Conservation (phyloP, 768 basidiomycete species). For the Mycena vulgaris region DNA sequence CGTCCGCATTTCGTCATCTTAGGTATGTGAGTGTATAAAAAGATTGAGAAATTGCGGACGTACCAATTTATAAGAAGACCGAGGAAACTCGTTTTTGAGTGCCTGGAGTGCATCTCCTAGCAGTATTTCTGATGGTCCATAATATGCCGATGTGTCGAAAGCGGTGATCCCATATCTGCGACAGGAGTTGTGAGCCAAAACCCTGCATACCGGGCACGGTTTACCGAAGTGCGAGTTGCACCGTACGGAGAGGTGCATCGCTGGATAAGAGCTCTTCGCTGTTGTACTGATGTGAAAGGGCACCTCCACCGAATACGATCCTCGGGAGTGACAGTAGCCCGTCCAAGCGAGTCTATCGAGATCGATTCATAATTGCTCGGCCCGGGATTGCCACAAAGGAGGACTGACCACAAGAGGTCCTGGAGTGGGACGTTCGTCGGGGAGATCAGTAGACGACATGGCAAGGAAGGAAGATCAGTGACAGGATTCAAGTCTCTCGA, state of each 20-base stretch:
- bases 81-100: conserved; percentile 79
- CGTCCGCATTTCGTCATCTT: conserved; percentile 93
- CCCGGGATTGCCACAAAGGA: neutral
- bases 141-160: conserved; percentile 88
- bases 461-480: conserved; percentile 19
- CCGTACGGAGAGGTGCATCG: conserved; percentile 71
- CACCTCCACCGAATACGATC: conserved; percentile 80
- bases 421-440: conserved; percentile 54
- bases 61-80: conserved; percentile 84
- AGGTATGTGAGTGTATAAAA: conserved; percentile 1
- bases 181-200: conserved; percentile 27
- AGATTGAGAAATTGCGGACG: conserved; percentile 29
- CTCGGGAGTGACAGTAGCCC: conserved; percentile 58
- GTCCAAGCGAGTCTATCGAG: conserved; percentile 48
- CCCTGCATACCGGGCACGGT: conserved; percentile 26
- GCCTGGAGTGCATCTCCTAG: conserved; percentile 76
- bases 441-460: conserved; percentile 38
- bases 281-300: conserved; percentile 81
- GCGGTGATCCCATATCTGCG: conserved; percentile 83
- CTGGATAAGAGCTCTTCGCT: conserved; percentile 69
- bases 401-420: conserved; percentile 59
- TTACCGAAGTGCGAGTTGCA: conserved; percentile 84
- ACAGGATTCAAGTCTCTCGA: conserved; percentile 10
- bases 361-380: conserved; percentile 11
- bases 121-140: conserved; percentile 85